Percentiles rank a stretch among this genome's conserved stretches.
Conservation (phyloP, 352 stramenopile genomes). For the Stramenopiles sp. region DNA sequence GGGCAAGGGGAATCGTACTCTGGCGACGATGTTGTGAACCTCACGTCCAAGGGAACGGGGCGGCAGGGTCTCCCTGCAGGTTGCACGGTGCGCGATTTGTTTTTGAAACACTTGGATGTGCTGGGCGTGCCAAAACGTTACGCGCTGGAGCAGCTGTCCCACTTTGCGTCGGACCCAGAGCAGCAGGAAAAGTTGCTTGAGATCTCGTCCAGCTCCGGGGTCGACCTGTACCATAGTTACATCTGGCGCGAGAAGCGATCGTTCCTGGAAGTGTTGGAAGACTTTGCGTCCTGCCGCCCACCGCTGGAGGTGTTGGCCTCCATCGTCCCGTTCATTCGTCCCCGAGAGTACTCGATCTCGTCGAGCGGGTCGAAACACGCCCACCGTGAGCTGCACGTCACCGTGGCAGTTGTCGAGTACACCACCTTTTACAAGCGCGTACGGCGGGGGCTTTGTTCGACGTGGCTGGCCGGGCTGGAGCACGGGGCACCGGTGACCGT, state of each 20-base stretch:
- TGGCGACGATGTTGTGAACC: too few relatives aligned
- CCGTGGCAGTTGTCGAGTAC: constrained; percentile 68
- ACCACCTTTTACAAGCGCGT: constrained; percentile 51
- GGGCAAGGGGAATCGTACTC: too few relatives aligned
- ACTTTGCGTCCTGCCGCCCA: constrained; percentile 52
- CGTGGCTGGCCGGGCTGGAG: constrained; percentile 51
- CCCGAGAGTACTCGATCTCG: constrained; percentile 93
- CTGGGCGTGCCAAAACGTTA: constrained; percentile 49
- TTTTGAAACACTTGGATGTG: constrained; percentile 58
- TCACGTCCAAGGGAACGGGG: constrained; percentile 31
- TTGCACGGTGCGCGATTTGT: constrained; percentile 38
- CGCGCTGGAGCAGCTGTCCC: constrained; percentile 59
- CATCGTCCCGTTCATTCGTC: constrained; percentile 69
- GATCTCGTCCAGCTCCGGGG: constrained; percentile 52
- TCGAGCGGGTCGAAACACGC: constrained; percentile 77
- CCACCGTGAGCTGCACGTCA: constrained; percentile 66
- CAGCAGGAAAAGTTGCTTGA: constrained; percentile 74
- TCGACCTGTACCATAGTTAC: constrained; percentile 77
- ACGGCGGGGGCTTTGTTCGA: constrained; percentile 80
- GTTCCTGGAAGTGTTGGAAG: constrained; percentile 65
- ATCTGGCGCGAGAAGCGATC: constrained; percentile 68
- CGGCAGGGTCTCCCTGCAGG: constrained; percentile 33
- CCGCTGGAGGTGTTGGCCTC: constrained; percentile 62
- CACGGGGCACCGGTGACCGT: constrained; percentile 43
- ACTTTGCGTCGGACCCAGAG: constrained; percentile 38